phyloP scores from a whole-genome alignment of 1,284 basidiomycete species.

The Irpex lacteus region DNA sequence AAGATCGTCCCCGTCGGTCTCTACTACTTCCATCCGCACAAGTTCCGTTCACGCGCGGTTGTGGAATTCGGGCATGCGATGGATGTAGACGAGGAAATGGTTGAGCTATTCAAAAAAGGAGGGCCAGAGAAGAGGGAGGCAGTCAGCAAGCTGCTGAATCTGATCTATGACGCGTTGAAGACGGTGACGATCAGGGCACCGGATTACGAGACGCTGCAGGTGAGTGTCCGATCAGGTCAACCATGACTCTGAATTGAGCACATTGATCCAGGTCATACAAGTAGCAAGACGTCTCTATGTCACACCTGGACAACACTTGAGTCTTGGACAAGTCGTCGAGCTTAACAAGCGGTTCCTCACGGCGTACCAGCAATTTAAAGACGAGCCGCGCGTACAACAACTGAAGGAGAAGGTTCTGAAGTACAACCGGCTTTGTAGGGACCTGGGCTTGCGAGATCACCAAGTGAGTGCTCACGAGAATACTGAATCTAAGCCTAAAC shows the following conservation, averaged over 20 bases:
- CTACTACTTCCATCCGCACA: constrained; percentile 94
- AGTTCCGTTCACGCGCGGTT: constrained; percentile 93
- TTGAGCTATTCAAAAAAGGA: constrained; percentile 90
- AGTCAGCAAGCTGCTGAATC: constrained; percentile 84
- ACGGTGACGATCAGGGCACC: constrained; percentile 96
- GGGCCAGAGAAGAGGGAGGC: constrained; percentile 90
- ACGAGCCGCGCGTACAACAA: constrained; percentile 87
- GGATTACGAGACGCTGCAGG: constrained; percentile 98
- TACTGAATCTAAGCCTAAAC: neutral
- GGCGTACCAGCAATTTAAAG: constrained; percentile 91
- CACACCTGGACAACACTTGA: constrained; percentile 92
- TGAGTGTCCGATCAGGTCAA: constrained; percentile 28
- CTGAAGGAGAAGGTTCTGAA: constrained; percentile 82
- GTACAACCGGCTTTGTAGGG: constrained; percentile 89
- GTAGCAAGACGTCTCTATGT: constrained; percentile 94
- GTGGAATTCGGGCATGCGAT: constrained; percentile 95
- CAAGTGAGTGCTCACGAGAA: constrained; percentile 56
- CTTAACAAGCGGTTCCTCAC: constrained; percentile 93
- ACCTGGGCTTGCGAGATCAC: constrained; percentile 95
- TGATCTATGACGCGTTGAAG: constrained; percentile 94
- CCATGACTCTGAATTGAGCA: too few relatives aligned
- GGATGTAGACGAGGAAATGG: constrained; percentile 82
- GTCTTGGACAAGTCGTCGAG: constrained; percentile 95
- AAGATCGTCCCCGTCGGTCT: constrained; percentile 94
- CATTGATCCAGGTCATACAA: constrained; percentile 75